Conservation (phyloP, 345 rosid genomes). For the Carallia pectinifolia region DNA sequence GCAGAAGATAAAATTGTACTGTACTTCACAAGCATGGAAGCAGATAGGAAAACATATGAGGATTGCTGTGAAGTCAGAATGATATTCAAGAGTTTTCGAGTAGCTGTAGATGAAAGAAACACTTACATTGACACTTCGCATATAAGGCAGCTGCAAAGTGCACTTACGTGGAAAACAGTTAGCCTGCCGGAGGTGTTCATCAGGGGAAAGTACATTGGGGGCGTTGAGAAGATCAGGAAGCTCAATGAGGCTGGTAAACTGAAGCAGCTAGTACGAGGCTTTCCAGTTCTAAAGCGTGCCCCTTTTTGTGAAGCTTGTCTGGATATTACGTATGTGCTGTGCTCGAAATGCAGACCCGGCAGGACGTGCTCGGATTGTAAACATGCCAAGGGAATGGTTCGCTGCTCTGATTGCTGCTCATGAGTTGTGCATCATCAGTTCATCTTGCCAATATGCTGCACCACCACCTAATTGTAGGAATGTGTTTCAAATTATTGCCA, state of each 20-base stretch:
- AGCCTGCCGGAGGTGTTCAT: conserved; percentile 42
- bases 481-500: no score
- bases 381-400: no score
- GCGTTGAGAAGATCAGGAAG: conserved; percentile 42
- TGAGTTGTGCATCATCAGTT: no score
- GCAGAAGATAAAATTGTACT: conserved; percentile 48
- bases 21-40: conserved; percentile 56
- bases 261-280: conserved; percentile 37
- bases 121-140: conserved; percentile 32
- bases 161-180: conserved; percentile 17
- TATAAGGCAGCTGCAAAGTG: conserved; percentile 32
- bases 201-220: conserved; percentile 40
- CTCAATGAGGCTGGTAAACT: conserved; percentile 39
- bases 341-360: conserved; percentile 29
- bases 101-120: conserved; percentile 40
- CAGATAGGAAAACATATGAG: conserved; percentile 37
- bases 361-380: no score
- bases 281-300: conserved; percentile 28
- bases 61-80: conserved; percentile 38
- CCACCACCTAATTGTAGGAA: no score
- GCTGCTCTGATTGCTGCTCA: no score
- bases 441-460: no score
- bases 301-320: conserved; percentile 37
- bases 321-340: conserved; percentile 42
- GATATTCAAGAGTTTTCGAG: conserved; percentile 36